Percentiles rank a stretch among this genome's conserved stretches.
phyloP scores from a whole-genome alignment of 352 stramenopile species.

The Pythium brachiatum region DNA sequence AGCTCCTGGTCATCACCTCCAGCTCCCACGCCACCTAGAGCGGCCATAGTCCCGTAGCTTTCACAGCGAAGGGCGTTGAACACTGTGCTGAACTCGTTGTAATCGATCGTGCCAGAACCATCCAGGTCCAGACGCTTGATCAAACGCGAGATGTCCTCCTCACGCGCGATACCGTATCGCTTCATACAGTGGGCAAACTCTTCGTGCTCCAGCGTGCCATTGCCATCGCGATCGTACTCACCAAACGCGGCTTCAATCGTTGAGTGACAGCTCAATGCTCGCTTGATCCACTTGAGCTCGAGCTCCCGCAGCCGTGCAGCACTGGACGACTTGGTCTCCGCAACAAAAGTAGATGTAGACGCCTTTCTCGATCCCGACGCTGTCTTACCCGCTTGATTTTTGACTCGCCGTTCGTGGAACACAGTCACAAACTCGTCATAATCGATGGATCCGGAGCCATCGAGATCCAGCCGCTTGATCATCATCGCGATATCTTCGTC shows the following conservation, averaged over 20 bases:
- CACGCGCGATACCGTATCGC: constrained; percentile 57
- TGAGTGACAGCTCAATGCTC: constrained; percentile 50
- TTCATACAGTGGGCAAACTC: constrained; percentile 72
- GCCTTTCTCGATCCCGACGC: not conserved
- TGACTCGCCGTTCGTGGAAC: constrained; percentile 43
- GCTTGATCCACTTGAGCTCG: constrained; percentile 66
- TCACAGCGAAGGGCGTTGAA: constrained; percentile 49
- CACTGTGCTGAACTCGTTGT: constrained; percentile 50
- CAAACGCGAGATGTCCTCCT: constrained; percentile 51
- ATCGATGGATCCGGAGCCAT: constrained; percentile 45
- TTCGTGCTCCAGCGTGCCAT: constrained; percentile 48
- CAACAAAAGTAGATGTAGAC: not conserved
- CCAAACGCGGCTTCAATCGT: constrained; percentile 60
- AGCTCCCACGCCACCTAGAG: not conserved
- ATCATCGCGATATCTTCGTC: constrained; percentile 42
- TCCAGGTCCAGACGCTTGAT: constrained; percentile 50
- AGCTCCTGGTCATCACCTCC: constrained; percentile 32
- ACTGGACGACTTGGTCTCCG: constrained; percentile 28
- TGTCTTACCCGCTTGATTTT: not conserved
- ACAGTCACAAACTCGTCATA: constrained; percentile 65
- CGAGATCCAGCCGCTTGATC: constrained; percentile 44
- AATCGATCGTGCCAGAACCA: constrained; percentile 47
- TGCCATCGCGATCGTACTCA: constrained; percentile 61
- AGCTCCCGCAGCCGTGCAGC: constrained; percentile 39
- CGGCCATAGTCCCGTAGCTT: not conserved